These are phyloP conservation scores for Fusarium ramigenum DNA, from an alignment of 2,329 filamentous ascomycete species.

Conservation along the genomic window DNA sequence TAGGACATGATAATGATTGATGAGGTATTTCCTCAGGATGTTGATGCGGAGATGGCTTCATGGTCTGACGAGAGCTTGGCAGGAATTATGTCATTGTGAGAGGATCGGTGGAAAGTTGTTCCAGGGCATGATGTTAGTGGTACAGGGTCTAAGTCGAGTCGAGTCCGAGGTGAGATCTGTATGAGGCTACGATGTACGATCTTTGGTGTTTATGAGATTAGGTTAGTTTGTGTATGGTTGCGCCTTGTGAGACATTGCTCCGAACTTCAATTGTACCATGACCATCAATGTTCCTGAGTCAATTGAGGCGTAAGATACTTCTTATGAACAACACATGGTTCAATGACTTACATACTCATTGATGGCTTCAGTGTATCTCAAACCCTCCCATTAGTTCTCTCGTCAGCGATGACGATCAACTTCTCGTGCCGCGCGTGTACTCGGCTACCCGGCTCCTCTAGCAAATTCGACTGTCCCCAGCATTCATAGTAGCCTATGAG, in stretches of 20 bases:
- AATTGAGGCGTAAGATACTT: too few species aligned
- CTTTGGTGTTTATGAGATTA: background rate
- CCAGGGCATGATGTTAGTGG: slow-evolving; percentile 3
- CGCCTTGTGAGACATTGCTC: background rate
- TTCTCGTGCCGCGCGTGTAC: background rate
- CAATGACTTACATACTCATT: background rate
- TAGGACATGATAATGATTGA: slow-evolving; percentile 2
- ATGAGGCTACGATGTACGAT: background rate
- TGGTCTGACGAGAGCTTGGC: slow-evolving; percentile 12
- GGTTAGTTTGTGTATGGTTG: background rate
- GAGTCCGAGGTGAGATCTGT: background rate
- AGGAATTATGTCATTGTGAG: slow-evolving; percentile 32
- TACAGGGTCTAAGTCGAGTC: background rate
- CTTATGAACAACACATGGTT: too few species aligned
- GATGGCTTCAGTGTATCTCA: background rate
- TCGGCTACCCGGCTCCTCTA: background rate
- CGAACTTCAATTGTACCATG: background rate
- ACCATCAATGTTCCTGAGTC: too few species aligned
- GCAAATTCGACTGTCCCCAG: background rate
- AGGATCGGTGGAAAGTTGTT: slow-evolving; percentile 35
- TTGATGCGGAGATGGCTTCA: slow-evolving; percentile 28
- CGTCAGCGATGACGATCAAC: background rate
- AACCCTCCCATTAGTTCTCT: background rate
- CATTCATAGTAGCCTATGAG: background rate
- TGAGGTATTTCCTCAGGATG: background rate